Base-by-base conservation (phyloP, 306 rosid species). In the Elaeagnus macrophylla region DNA sequence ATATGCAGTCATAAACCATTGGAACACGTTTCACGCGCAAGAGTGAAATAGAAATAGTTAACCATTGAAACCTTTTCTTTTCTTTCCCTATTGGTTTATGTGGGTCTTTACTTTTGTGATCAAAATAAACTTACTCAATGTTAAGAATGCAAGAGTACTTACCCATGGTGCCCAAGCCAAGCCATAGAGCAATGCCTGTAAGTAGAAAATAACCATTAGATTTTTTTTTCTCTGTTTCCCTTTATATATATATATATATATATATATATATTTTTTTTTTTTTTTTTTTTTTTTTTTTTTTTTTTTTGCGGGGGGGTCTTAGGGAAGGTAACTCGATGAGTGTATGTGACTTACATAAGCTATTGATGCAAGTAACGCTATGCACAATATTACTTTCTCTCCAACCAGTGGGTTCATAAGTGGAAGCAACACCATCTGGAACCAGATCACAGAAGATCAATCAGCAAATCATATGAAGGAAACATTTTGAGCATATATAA, bases 131-230 rank as follows among this genome's bases (percentile, higher is more conserved):
- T 25, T 37, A 25, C 3, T 12, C 10, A 12, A 14, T 18, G 12
- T 56, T 55, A 51, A 60, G 51, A 51, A 61, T 39, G 38, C 1
- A 10, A 51, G 42, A 48, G 40, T 59, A 32, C 80, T 5, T 73
- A 83, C 94, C 96, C 96, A 83, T 20, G 89, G 64, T n/a, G 94
- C 96, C 94, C 94, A 88, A 66, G 96, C 94, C 62, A 88, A 67
- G 59, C 96, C 96, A 67, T 80, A 70, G 57, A 83, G 79, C 83
- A 78, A 70, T 56, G 86, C 89, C 96, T 88, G 60, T 55, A 45
- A 18, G 71, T 20, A 37, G 38, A 66, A 51, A 59, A n/a, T 35
- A 17, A 51, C 16, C 32, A 47, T 61, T 40, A 60, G 57, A 49
- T 35, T 62, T 1, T 68, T 42, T 40, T 36, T 53, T 7, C 25